These are phyloP conservation scores for Diplocarpon mali DNA, from an alignment of 2,329 filamentous ascomycete species.

Conservation along the genomic window DNA sequence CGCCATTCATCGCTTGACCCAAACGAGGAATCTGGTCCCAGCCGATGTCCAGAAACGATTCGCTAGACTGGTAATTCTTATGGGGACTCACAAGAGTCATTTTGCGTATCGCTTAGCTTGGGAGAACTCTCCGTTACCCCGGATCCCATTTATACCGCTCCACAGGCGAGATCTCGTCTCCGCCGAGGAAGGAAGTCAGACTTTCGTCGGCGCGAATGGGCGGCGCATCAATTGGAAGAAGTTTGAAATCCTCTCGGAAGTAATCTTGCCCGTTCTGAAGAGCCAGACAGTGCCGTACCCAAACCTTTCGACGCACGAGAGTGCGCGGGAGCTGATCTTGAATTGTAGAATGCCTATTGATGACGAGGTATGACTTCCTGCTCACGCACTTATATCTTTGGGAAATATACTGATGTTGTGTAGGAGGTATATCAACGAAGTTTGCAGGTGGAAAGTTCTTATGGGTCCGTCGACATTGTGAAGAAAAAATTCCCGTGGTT, in stretches of 20 bases:
- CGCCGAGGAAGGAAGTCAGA: constrained; percentile 84
- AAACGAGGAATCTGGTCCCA: constrained; percentile 68
- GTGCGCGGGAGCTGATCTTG: constrained; percentile 63
- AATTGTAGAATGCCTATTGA: constrained; percentile 74
- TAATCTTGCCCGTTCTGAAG: constrained; percentile 80
- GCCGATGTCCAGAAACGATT: constrained; percentile 69
- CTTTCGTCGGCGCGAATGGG: constrained; percentile 64
- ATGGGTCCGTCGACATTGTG: constrained; percentile 35
- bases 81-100: constrained; percentile 86
- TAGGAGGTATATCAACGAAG: constrained; percentile 56
- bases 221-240: constrained; percentile 95
- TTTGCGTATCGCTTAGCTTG: constrained; percentile 94
- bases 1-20: constrained; percentile 69
- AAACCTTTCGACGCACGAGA: constrained; percentile 57
- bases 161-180: constrained; percentile 83
- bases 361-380: constrained; percentile 62
- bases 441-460: constrained; percentile 43
- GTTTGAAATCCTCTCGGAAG: constrained; percentile 90
- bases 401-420: not conserved
- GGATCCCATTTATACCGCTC: constrained; percentile 88
- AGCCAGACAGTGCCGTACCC: constrained; percentile 80
- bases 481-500: constrained; percentile 62
- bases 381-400: not conserved
- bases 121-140: constrained; percentile 84
- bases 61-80: constrained; percentile 77